Evolutionary conservation across 2,329 filamentous ascomycete genomes (phyloP).

Genomic region (Xylaria sp.): DNA sequence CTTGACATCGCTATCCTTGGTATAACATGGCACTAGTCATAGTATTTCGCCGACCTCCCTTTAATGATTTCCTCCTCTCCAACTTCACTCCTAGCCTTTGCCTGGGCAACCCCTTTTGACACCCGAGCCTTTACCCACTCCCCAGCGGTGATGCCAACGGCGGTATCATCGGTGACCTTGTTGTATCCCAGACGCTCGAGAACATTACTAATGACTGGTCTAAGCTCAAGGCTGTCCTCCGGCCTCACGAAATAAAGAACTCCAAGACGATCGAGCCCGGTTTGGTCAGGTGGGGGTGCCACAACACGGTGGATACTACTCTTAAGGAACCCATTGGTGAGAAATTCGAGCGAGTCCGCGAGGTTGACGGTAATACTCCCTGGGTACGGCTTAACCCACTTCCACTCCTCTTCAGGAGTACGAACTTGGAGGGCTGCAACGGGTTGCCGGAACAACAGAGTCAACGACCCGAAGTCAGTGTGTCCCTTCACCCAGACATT

Average conservation of each 20-base stretch:
- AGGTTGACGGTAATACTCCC: conserved; percentile 60
- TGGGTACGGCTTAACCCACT: conserved; percentile 54
- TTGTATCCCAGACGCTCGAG: conserved; percentile 43
- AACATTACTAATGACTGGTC: conserved; percentile 41
- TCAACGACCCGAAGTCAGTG: conserved; percentile 62
- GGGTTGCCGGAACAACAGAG: conserved; percentile 62
- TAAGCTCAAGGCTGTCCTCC: conserved; percentile 43
- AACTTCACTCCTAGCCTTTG: conserved; percentile 37
- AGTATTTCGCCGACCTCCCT: conserved; percentile 43
- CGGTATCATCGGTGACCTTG: conserved; percentile 32
- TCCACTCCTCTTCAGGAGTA: conserved; percentile 51
- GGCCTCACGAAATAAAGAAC: conserved; percentile 50
- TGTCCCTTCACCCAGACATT: conserved; percentile 50
- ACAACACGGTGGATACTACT: conserved; percentile 52
- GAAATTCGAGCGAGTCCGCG: conserved; percentile 55
- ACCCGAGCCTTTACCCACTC: conserved; percentile 46
- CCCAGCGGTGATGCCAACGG: conserved; percentile 43
- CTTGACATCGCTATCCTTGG: too few relatives aligned
- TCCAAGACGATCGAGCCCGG: conserved; percentile 53
- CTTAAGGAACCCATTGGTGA: conserved; percentile 53
- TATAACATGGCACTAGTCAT: conserved; percentile 34
- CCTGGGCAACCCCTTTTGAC: conserved; percentile 29
- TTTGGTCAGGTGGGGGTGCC: conserved; percentile 50
- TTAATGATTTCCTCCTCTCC: conserved; percentile 40
- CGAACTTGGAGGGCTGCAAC: conserved; percentile 61